phyloP scores from a whole-genome alignment of 352 stramenopile genomes.

The Globisporangium cylindrosporum region DNA sequence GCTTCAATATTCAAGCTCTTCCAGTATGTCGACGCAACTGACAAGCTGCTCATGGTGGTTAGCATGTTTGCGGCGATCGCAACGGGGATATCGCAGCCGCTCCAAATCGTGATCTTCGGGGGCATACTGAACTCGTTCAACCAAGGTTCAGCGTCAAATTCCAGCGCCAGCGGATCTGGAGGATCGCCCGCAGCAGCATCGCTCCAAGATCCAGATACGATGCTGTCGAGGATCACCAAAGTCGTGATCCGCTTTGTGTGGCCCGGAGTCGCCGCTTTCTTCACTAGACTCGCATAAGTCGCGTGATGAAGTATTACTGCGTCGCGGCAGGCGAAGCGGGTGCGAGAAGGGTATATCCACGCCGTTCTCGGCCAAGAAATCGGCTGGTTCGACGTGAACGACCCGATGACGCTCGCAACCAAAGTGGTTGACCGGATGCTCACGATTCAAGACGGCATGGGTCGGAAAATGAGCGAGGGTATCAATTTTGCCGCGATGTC shows the following conservation, averaged over 20 bases:
- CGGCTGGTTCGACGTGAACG: conserved; percentile 69
- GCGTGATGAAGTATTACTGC: conserved; percentile 2
- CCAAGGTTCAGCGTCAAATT: neutral
- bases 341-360: conserved; percentile 49
- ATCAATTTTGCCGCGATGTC: conserved; percentile 31
- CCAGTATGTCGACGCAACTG: conserved; percentile 6
- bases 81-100: conserved; percentile 1
- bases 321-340: conserved; percentile 29
- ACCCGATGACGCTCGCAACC: conserved; percentile 44
- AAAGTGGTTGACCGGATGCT: conserved; percentile 33
- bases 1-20: conserved; percentile 3
- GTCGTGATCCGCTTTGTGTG: conserved; percentile 5
- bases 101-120: conserved; percentile 7
- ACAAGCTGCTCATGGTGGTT: conserved; percentile 7
- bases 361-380: conserved; percentile 65
- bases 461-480: conserved; percentile 38
- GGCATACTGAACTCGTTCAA: conserved; percentile 8
- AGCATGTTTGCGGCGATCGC: neutral
- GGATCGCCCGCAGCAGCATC: neutral
- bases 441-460: conserved; percentile 45
- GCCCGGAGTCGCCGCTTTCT: neutral
- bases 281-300: conserved; percentile 2
- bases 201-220: neutral
- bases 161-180: neutral
- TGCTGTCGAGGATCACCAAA: conserved; percentile 1